Evolutionary conservation across 1,284 basidiomycete species (phyloP).

Genomic region (Thecaphora thlaspeos): DNA sequence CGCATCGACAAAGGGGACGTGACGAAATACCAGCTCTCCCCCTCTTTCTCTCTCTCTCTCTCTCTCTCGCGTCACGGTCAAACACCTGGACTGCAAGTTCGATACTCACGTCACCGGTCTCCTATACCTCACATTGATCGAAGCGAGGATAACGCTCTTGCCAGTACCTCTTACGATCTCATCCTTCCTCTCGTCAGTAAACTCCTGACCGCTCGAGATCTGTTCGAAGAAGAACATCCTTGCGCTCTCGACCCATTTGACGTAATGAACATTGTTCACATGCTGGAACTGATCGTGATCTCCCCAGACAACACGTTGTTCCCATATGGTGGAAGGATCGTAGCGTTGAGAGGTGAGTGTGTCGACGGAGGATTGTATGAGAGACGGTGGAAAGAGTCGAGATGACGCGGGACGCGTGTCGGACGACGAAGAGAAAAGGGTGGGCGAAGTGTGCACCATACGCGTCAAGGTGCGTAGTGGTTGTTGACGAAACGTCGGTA

Average conservation of each 20-base stretch:
- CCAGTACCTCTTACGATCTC: constrained; percentile 36
- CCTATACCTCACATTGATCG: constrained; percentile 44
- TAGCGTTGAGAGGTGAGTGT: constrained; percentile 8
- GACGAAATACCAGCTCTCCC: too few relatives aligned
- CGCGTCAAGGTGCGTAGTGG: too few relatives aligned
- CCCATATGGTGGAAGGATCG: constrained; percentile 15
- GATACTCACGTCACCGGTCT: constrained; percentile 26
- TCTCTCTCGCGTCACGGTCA: too few relatives aligned
- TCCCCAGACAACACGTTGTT: constrained; percentile 42
- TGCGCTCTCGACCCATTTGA: constrained; percentile 45
- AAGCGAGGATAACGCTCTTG: constrained; percentile 41
- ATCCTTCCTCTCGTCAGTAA: constrained; percentile 10
- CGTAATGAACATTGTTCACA: constrained; percentile 51
- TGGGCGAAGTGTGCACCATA: not conserved
- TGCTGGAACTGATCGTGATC: constrained; percentile 48
- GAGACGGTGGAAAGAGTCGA: constrained; percentile 3
- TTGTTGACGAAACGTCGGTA: too few relatives aligned
- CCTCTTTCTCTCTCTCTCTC: too few relatives aligned
- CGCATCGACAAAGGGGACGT: too few relatives aligned
- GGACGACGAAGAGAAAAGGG: not conserved
- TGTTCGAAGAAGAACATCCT: constrained; percentile 35
- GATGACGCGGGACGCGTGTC: constrained; percentile 12
- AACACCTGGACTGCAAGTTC: too few relatives aligned
- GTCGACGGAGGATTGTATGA: not conserved
- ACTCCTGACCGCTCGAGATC: constrained; percentile 6